Evolutionary conservation across 352 stramenopile species (phyloP), one percentile per base, ranked within the genome.

Genomic region (Phytophthora pini): DNA sequence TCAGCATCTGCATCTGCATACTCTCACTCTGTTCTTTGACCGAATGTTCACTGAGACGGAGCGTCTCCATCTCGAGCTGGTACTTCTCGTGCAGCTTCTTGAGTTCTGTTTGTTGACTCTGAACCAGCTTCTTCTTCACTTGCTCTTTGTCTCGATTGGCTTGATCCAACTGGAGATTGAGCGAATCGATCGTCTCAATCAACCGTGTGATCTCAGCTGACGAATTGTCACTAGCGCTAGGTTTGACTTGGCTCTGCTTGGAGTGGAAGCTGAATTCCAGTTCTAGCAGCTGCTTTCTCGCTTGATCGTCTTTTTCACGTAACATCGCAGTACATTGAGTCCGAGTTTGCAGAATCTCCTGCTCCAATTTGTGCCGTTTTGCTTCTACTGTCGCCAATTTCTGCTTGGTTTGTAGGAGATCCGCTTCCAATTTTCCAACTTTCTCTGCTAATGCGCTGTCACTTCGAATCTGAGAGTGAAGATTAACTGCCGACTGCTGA

Each of bases 151-250:
- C 70, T 4, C 56, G 39, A 10, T 80, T 82, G 0, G 72, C 56
- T 31, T 82, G 61, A 39, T 93, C 81, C 2, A 94, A 56, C 40
- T 94, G 84, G 3, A 64, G 45, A 29, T 85, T 86, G 0, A 94
- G 56, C 3, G 72, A 62, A 38, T 94, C 82, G 29, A 94, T 90
- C 0, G 80, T 91, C 57, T 94, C 86, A 17, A 94, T 89, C 1
- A 93, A 48, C 5, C 74, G 72, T 0, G 78, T 43, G 4, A 90
- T 72, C 20, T 90, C 81, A n/a, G 63, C 62, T 7, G 77, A 66
- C 7, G 51, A 63, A 9, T n/a, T 63, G 4, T 52, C 64, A 27
- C 8, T 43, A 1, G 26, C 45, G 27, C 0, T 60, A 53, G 44
- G 61, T 17, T 41, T 73, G 39, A 54, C 53, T 66, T 56, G 79